Evolutionary conservation across 2,329 filamentous ascomycete species (phyloP).

Genomic region (Aspergillus sojae): DNA sequence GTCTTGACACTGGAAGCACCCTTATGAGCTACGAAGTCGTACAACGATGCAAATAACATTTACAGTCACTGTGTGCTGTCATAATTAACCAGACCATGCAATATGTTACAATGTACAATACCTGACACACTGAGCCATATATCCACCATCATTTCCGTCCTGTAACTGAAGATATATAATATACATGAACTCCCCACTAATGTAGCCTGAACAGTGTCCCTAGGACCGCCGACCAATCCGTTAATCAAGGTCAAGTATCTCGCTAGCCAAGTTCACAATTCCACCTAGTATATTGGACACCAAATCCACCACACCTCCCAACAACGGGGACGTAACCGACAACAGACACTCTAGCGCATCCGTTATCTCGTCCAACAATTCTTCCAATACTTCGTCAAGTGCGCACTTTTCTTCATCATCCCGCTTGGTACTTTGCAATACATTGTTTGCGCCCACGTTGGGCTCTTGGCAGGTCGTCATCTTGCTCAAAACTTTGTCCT

Average conservation of each 20-base stretch:
- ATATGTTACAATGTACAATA: neutral
- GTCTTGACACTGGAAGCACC: constrained; percentile 62
- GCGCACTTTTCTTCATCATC: constrained; percentile 7
- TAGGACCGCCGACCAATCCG: neutral
- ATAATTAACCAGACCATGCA: neutral
- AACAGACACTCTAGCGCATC: constrained; percentile 10
- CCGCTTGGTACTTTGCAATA: neutral
- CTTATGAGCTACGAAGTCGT: constrained; percentile 38
- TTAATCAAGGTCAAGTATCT: constrained; percentile 1
- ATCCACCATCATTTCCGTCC: neutral
- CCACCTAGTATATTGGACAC: constrained; percentile 6
- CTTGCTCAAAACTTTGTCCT: neutral
- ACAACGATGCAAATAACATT: neutral
- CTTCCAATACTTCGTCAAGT: constrained; percentile 8
- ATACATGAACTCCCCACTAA: neutral
- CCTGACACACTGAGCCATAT: neutral
- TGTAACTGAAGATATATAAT: neutral
- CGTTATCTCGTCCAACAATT: constrained; percentile 7
- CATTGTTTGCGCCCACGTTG: neutral
- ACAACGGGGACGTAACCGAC: neutral
- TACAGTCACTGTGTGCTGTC: no score
- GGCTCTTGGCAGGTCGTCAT: constrained; percentile 7
- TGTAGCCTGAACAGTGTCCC: neutral
- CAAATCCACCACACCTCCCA: constrained; percentile 6
- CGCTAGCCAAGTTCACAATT: constrained; percentile 1